phyloP scores from a whole-genome alignment of 1,139 yeast genomes.

The Debaryomyces nepalensis region DNA sequence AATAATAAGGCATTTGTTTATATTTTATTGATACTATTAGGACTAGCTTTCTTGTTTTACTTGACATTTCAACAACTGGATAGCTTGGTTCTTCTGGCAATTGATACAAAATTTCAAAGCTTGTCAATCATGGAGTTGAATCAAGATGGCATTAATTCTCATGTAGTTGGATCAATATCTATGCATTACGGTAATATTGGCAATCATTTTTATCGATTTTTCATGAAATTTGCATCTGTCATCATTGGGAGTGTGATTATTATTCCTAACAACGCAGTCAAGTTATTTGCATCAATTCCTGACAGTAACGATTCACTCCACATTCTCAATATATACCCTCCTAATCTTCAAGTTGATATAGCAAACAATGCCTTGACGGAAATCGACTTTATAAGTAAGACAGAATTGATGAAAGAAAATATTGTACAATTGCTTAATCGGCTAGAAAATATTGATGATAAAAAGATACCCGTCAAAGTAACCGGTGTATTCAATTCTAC shows the following conservation, averaged over 20 bases:
- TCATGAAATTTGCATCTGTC: slow-evolving; percentile 26
- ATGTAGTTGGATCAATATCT: slow-evolving; percentile 28
- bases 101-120: slow-evolving; percentile 25
- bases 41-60: slow-evolving; percentile 17
- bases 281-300: slow-evolving; percentile 27
- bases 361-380: slow-evolving; percentile 26
- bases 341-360: slow-evolving; percentile 29
- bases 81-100: slow-evolving; percentile 22
- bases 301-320: slow-evolving; percentile 25
- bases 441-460: slow-evolving; percentile 20
- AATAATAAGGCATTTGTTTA: slow-evolving; percentile 8
- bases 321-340: slow-evolving; percentile 31
- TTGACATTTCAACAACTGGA: slow-evolving; percentile 23
- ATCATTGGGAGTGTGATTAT: slow-evolving; percentile 31
- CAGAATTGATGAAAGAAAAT: slow-evolving; percentile 26
- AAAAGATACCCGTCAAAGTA: slow-evolving; percentile 24
- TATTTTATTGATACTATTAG: slow-evolving; percentile 1
- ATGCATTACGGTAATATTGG: slow-evolving; percentile 31
- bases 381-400: slow-evolving; percentile 32
- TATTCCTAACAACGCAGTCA: slow-evolving; percentile 27
- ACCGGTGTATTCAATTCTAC: slow-evolving; percentile 24
- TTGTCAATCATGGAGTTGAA: slow-evolving; percentile 27
- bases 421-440: slow-evolving; percentile 25
- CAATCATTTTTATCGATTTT: slow-evolving; percentile 25
- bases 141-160: slow-evolving; percentile 30